Base-by-base conservation (phyloP, 2,329 filamentous ascomycete genomes). In the Biscogniauxia sp. region DNA sequence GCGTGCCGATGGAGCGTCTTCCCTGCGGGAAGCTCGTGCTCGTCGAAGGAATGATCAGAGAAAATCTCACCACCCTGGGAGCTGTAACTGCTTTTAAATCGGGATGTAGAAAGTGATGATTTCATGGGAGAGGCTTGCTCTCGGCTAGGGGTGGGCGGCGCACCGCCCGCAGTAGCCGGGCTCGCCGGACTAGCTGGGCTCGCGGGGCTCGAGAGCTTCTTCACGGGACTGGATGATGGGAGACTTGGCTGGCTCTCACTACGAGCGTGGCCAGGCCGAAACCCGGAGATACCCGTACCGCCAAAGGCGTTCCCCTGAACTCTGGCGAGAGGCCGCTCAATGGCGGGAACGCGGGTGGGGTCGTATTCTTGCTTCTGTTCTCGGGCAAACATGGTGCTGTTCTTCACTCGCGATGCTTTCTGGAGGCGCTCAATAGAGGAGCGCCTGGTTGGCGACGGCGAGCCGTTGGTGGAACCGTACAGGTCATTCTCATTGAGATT, bases 401-500 rank as follows among this genome's bases (percentile, higher is more conserved):
- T 98, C 83, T 94, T 97, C 71, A 99, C 95, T 62, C 95, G 90
- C 58, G 94, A 97, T 32, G 93, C 93, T 74, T 89, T 92, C 79
- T 97, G 96, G 61, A 99, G 84, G 72, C 93, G 93, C 83, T 99
- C 95, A 68, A 99, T 93, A 19, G 94, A 98, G 53, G 92, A 91
- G 73, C 94, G 89, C 71, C 92, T 90, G 60, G 87, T 88, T 20
- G 91, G 88, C 53, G 89, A 89, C 7, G 88, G 86, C 11, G 90
- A 87, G 51, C 84, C 81, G 28, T 78, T 76, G 55, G 86, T 82
- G 60, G 82, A 81, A 63, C 84, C 82, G 66, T 86, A 87, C 59
- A 82, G 75, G 53, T 79, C 82, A 77, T 96, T 97, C 77, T 97
- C 93, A 3, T 79, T 77, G 64, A 82, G 84, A 65, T 85, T 70